A percentile compares a stretch with the other conserved stretches of the same genome.
phyloP scores from a whole-genome alignment of 768 basidiomycete species.

The Mycena maculata region DNA sequence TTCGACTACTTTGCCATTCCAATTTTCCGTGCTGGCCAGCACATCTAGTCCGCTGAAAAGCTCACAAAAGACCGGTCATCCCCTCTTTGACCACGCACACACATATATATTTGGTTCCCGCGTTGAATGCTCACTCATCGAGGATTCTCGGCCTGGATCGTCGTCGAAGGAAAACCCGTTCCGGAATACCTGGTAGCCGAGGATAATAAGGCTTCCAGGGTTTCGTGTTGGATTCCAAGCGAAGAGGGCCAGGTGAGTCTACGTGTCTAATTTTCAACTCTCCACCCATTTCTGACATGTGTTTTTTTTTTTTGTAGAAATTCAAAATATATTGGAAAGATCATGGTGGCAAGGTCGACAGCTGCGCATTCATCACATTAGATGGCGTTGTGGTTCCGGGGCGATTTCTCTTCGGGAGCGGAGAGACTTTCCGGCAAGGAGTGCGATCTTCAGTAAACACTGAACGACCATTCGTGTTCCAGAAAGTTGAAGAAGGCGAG shows the following conservation, averaged over 20 bases:
- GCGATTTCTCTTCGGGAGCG: constrained; percentile 67
- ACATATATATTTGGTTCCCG: no score
- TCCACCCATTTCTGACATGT: constrained; percentile 10
- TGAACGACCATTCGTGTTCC: constrained; percentile 73
- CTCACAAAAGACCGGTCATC: no score
- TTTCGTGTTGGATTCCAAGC: constrained; percentile 79
- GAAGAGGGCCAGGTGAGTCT: constrained; percentile 63
- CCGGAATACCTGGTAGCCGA: constrained; percentile 68
- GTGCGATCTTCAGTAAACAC: constrained; percentile 60
- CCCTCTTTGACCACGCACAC: no score
- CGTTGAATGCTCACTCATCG: constrained; percentile 62
- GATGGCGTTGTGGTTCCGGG: constrained; percentile 76
- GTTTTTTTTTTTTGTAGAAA: constrained; percentile 46
- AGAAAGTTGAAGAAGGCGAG: constrained; percentile 56
- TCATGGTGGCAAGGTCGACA: constrained; percentile 61
- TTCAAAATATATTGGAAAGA: constrained; percentile 78
- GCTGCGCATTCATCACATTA: constrained; percentile 70
- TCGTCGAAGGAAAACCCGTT: constrained; percentile 59
- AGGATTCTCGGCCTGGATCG: constrained; percentile 79
- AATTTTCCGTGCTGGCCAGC: no score
- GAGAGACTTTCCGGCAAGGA: constrained; percentile 64
- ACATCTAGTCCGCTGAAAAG: no score
- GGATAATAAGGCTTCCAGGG: constrained; percentile 55
- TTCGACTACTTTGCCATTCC: no score
- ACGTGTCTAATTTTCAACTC: not conserved